These are phyloP conservation scores for Globisporangium cystogenes DNA, from an alignment of 352 stramenopile genomes.

Conservation along the genomic window DNA sequence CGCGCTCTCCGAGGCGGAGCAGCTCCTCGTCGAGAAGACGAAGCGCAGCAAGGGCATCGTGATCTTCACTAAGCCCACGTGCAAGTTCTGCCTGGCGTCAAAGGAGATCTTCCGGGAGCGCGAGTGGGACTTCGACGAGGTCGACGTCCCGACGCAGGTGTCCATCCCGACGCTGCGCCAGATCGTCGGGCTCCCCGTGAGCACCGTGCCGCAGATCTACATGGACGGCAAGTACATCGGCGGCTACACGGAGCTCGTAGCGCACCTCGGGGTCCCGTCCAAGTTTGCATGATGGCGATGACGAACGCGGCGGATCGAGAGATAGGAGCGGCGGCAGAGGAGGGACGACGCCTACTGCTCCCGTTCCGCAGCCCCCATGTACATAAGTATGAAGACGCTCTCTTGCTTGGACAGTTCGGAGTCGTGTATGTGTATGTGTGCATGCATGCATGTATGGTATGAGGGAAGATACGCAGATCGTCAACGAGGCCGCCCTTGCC, in stretches of 20 bases:
- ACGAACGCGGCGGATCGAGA: not conserved
- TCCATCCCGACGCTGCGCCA: constrained; percentile 50
- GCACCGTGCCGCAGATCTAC: constrained; percentile 79
- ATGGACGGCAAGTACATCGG: constrained; percentile 73
- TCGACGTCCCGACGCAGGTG: constrained; percentile 47
- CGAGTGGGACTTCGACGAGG: constrained; percentile 63
- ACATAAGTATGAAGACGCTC: not conserved
- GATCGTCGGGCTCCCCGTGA: constrained; percentile 52
- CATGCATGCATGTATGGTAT: not conserved
- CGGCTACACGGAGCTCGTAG: constrained; percentile 69
- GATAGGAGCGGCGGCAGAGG: not conserved
- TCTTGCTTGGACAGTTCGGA: not conserved
- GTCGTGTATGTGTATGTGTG: no score
- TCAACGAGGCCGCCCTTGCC: not conserved
- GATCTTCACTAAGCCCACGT: constrained; percentile 70
- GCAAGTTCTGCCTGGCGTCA: constrained; percentile 63
- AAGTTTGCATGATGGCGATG: constrained; percentile 32
- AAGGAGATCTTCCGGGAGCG: constrained; percentile 55
- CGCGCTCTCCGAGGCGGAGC: constrained; percentile 35
- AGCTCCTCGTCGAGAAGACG: constrained; percentile 36
- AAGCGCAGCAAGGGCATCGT: constrained; percentile 45
- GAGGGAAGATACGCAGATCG: no score
- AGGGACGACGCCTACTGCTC: not conserved
- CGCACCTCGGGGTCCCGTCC: constrained; percentile 54
- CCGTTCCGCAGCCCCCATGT: not conserved